phyloP scores from a whole-genome alignment of 495 filamentous ascomycete genomes.

The Filosporella fistucella region DNA sequence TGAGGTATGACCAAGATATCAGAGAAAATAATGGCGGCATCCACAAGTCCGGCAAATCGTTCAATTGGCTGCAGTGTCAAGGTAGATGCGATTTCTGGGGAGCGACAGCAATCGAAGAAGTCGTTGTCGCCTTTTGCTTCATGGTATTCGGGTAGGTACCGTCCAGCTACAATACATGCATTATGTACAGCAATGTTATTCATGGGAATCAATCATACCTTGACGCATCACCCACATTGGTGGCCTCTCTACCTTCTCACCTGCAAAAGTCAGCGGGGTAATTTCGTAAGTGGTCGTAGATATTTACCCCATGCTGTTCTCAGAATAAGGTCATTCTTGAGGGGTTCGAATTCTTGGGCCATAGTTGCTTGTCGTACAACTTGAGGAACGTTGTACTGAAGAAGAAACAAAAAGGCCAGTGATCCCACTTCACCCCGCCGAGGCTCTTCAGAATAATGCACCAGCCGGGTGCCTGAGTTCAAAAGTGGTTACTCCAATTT shows the following conservation, averaged over 20 bases:
- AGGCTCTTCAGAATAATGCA: too few relatives aligned
- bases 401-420: not conserved
- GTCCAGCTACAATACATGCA: constrained; percentile 60
- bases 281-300: not conserved
- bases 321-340: constrained; percentile 88
- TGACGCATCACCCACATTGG: constrained; percentile 99
- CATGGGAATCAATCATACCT: constrained; percentile 45
- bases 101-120: constrained; percentile 96
- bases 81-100: constrained; percentile 85
- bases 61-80: constrained; percentile 93
- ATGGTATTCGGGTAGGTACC: constrained; percentile 97
- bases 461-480: too few relatives aligned
- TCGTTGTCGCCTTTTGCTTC: constrained; percentile 82
- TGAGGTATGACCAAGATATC: constrained; percentile 98
- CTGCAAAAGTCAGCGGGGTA: constrained; percentile 39
- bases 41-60: constrained; percentile 82
- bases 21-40: constrained; percentile 98
- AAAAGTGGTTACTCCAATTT: too few relatives aligned
- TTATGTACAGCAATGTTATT: not conserved
- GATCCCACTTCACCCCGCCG: constrained; percentile 1
- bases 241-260: constrained; percentile 82
- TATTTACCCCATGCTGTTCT: constrained; percentile 77
- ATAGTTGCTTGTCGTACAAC: constrained; percentile 32
- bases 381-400: not conserved
- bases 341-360: constrained; percentile 64